These are phyloP conservation scores for Dendrobium officinale DNA, from an alignment of 106 monocot species.

Conservation along the genomic window DNA sequence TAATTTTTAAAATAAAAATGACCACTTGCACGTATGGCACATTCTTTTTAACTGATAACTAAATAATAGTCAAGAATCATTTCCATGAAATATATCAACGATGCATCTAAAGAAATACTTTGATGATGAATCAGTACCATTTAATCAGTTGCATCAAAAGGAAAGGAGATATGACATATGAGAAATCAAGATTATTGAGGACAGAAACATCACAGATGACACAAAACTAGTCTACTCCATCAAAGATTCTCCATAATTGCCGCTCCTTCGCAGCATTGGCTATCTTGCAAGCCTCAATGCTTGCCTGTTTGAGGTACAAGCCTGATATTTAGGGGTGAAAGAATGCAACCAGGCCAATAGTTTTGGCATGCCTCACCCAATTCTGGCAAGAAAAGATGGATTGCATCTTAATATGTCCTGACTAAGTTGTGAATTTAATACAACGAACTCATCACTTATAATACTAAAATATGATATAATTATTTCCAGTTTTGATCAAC, in stretches of 20 bases:
- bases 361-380: not conserved
- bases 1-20: no score
- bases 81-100: not conserved
- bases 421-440: not conserved
- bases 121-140: not conserved
- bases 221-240: not conserved
- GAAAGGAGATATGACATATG: not conserved
- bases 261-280: not conserved
- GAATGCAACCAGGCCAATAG: not conserved
- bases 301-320: not conserved
- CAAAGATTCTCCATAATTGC: not conserved
- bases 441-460: not conserved
- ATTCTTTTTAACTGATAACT: no score
- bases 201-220: not conserved
- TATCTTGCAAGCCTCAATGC: not conserved
- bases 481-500: not conserved
- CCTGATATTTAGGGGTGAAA: not conserved
- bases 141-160: not conserved
- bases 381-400: not conserved
- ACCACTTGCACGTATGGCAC: no score
- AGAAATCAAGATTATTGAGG: not conserved
- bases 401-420: not conserved
- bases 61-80: not conserved
- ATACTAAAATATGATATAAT: not conserved
- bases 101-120: not conserved